Conservation (phyloP, 2,329 filamentous ascomycete species). For the Alternaria tenuissima region DNA sequence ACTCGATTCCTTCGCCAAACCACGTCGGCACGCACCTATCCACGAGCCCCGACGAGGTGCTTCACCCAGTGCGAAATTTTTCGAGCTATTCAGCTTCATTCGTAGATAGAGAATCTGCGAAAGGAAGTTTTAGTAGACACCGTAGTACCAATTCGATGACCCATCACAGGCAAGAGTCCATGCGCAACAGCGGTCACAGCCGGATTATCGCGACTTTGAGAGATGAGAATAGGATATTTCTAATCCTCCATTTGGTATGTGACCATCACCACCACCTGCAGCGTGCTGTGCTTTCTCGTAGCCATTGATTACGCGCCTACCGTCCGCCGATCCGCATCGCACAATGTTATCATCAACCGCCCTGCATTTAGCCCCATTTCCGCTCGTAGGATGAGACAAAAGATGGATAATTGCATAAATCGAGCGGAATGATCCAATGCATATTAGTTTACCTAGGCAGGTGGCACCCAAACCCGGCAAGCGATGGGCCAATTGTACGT, state of each 20-base stretch:
- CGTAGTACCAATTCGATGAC: not conserved
- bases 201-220: not conserved
- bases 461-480: not conserved
- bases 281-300: constrained; percentile 7
- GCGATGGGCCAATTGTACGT: not conserved
- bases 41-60: not conserved
- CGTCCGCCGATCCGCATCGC: constrained; percentile 7
- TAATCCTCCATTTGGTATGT: constrained; percentile 2
- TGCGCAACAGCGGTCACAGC: not conserved
- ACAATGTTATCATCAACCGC: constrained; percentile 10
- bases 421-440: not conserved
- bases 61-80: not conserved
- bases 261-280: constrained; percentile 5
- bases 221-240: not conserved
- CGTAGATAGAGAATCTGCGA: not conserved
- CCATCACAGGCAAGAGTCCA: not conserved
- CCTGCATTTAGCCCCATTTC: constrained; percentile 16
- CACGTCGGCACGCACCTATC: not conserved
- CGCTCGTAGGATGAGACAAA: constrained; percentile 6
- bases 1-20: not conserved
- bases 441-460: not conserved
- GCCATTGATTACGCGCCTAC: constrained; percentile 23
- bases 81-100: not conserved
- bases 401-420: constrained; percentile 15
- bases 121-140: not conserved